Base-by-base conservation (phyloP, 495 filamentous ascomycete species). In the Talaromyces nanjingensis region DNA sequence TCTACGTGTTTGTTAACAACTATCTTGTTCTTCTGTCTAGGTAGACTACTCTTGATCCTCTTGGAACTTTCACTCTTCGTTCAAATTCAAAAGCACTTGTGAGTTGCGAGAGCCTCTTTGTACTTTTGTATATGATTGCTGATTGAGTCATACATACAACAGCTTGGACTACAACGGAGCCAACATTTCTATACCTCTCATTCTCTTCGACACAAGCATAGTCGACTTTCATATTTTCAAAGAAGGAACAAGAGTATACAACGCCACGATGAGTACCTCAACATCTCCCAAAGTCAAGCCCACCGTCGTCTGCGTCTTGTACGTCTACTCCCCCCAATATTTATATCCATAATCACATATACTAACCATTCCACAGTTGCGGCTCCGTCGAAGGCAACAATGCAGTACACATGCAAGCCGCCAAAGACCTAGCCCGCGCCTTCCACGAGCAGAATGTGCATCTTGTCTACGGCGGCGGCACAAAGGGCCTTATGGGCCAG, bases 401-500 rank as follows among this genome's bases (percentile, higher is more conserved):
- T 59, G 85, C 91, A 7, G 78, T 76, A 16, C 81, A 97, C 72
- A 66, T 90, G 56, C 86, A 85, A 71, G 87, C 92, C 4, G 96
- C 96, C 1, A 86, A 86, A 31, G 76, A 83, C n/a, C 87, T 98
- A 7, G 94, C 89, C 45, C 76, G 81, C 25, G 79, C 81, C 65
- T 86, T 98, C 77, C 85, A 90, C 74, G 77, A 83, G 63, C 79
- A 91, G 68, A 86, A 88, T 67, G 89, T 96, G 67, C 78, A 80
- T 2, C 86, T 98, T 33, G 90, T 98, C 61, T 98, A 97, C 74
- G 94, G 94, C 70, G 94, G 96, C 64, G 94, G 94, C 69, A 97
- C 96, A 18, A 86, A 89, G 6, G 94, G 94, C 7, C 81, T 98
- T 24, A 98, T 98, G 94, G 94, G 94, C 67, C 91, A 96, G 67